Base-by-base conservation (phyloP, 2,329 filamentous ascomycete species). In the Malbranchea zuffiana region DNA sequence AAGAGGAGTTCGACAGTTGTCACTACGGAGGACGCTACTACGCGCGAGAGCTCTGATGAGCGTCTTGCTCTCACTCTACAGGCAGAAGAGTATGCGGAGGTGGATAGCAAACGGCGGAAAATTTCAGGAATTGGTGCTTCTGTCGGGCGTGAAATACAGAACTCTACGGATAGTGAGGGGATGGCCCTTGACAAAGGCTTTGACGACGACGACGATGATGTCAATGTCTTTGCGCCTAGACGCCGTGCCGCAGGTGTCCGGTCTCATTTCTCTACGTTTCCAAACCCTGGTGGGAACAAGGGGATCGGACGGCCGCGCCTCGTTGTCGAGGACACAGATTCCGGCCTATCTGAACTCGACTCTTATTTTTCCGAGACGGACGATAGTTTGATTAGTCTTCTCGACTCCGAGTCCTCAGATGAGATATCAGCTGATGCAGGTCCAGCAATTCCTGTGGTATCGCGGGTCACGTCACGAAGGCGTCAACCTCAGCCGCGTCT, bases 31-130 rank as follows among this genome's bases (percentile, higher is more conserved):
- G 32, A 62, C 29, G 49, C 52, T 5, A 45, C 53, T 0, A 49
- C 56, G 18, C 25, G 39, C 11, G 54, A 61, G 26, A 58, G 60
- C 21, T 50, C 54, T 1, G 66, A 70, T 48, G 71, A 67, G 8
- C 62, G 68, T 30, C 53, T 81, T 25, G 77, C 77, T 21, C 58
- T 65, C 29, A 59, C 60, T 27, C 59, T 81, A 35, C 76, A 80
- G 48, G 60, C 70, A 19, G 65, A 75, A 45, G 68, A 72, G 45
- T 71, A 71, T 37, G 54, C 56, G 13, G 30, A 38, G 7, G 45
- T 51, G 6, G 50, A 43, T 7, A 42, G 41, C 4, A 65, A 66
- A 48, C 61, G 61, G 43, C 55, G 44, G 27, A 61, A 59, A 46
- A 37, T 46, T 6, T 43, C 43, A 11, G 44, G 18, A 41, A 39